A percentile compares a stretch with the other conserved stretches of the same genome.
These are phyloP conservation scores for Camellia granthamiana DNA, from an alignment of 148 eudicot genomes.

Conservation along the genomic window DNA sequence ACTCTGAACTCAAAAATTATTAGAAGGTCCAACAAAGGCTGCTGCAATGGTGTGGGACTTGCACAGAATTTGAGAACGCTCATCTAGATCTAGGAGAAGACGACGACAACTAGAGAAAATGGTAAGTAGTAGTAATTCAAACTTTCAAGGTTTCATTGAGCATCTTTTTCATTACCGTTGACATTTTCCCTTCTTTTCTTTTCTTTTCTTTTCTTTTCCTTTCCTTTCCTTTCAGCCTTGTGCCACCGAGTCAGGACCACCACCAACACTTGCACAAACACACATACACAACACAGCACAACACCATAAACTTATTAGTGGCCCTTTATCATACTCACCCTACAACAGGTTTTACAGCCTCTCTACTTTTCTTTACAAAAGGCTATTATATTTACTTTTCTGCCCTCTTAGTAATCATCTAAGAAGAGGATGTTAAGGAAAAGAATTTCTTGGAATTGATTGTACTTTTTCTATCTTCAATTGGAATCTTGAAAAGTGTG, in stretches of 20 bases:
- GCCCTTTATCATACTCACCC: slow-evolving; percentile 42
- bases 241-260: slow-evolving; percentile 42
- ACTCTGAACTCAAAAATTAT: slow-evolving; percentile 9
- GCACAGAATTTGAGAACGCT: slow-evolving; percentile 38
- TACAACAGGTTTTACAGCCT: slow-evolving; percentile 27
- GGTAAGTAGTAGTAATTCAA: slow-evolving; percentile 3
- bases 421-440: neutral
- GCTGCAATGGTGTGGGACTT: slow-evolving; percentile 4
- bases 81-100: slow-evolving; percentile 11
- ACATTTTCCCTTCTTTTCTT: slow-evolving; percentile 27
- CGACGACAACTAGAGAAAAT: neutral
- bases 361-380: slow-evolving; percentile 23
- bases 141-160: slow-evolving; percentile 16
- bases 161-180: slow-evolving; percentile 38
- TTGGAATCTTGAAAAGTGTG: neutral
- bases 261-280: slow-evolving; percentile 30
- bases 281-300: slow-evolving; percentile 11
- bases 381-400: slow-evolving; percentile 25
- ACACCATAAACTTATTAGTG: slow-evolving; percentile 15
- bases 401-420: neutral
- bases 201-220: slow-evolving; percentile 10
- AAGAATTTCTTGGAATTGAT: slow-evolving; percentile 22
- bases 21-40: slow-evolving; percentile 3
- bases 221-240: slow-evolving; percentile 22
- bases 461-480: neutral